Percentiles rank a stretch among this genome's conserved stretches.
These are phyloP conservation scores for Moricandia moricandioides DNA, from an alignment of 345 rosid genomes.

Conservation along the genomic window DNA sequence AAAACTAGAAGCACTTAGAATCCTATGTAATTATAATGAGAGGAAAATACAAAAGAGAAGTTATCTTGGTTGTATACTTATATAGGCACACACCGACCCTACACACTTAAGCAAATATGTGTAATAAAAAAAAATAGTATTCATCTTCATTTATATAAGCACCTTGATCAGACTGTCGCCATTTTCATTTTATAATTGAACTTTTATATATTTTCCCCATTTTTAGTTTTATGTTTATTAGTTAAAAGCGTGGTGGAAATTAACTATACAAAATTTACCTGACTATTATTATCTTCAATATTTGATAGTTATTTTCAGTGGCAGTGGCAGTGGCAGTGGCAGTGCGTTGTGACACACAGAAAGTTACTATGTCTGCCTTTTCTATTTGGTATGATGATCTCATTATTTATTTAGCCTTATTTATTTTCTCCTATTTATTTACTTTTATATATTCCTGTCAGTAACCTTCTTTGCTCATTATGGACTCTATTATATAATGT, in stretches of 20 bases:
- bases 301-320: background rate
- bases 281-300: background rate
- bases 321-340: background rate
- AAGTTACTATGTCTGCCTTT: slow-evolving; percentile 52
- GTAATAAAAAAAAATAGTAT: background rate
- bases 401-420: slow-evolving; percentile 47
- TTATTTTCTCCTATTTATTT: background rate
- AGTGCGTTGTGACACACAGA: slow-evolving; percentile 74
- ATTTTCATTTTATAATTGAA: slow-evolving; percentile 12
- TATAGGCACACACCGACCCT: slow-evolving; percentile 6
- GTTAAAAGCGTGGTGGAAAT: slow-evolving; percentile 24
- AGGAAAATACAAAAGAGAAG: slow-evolving; percentile 24
- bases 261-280: background rate
- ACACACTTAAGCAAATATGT: background rate
- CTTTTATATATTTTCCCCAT: background rate
- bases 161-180: slow-evolving; percentile 28
- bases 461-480: background rate
- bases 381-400: slow-evolving; percentile 67
- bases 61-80: slow-evolving; percentile 25
- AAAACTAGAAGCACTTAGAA: background rate
- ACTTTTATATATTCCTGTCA: background rate
- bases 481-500: background rate
- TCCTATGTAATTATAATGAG: slow-evolving; percentile 12
- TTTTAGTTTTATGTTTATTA: background rate
- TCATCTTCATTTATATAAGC: background rate